Percentiles rank a stretch among this genome's conserved stretches.
These are phyloP conservation scores for Fusarium sp. DNA, from an alignment of 2,329 filamentous ascomycete genomes.

Conservation along the genomic window DNA sequence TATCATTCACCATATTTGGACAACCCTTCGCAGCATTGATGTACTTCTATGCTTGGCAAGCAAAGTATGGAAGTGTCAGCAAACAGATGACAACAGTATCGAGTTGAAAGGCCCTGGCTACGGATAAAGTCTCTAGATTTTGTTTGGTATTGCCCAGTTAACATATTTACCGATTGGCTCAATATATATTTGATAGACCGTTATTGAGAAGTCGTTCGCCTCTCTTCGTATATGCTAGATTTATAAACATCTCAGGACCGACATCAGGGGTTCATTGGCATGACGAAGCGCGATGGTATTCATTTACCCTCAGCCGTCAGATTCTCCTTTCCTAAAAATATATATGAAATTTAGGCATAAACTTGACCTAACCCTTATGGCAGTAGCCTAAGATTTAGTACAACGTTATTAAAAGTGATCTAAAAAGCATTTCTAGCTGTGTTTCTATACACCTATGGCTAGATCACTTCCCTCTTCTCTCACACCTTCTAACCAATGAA, in stretches of 20 bases:
- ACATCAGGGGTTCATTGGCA: neutral
- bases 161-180: constrained; percentile 4
- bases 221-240: neutral
- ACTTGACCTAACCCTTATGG: neutral
- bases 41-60: constrained; percentile 99
- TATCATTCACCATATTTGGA: constrained; percentile 94
- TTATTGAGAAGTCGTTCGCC: constrained; percentile 5
- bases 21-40: constrained; percentile 92
- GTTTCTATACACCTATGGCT: neutral
- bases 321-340: neutral
- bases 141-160: neutral
- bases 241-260: neutral
- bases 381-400: neutral
- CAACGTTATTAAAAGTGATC: neutral
- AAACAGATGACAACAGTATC: constrained; percentile 48
- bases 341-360: neutral
- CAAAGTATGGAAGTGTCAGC: constrained; percentile 90
- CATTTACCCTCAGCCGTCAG: neutral
- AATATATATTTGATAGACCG: constrained; percentile 7
- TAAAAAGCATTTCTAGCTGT: neutral
- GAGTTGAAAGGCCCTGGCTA: constrained; percentile 5
- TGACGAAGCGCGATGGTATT: neutral
- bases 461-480: neutral
- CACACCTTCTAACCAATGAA: constrained; percentile 58
- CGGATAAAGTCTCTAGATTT: neutral